Percentiles rank a stretch among this genome's conserved stretches.
These are phyloP conservation scores for Fusarium tanahbumbuense DNA, from an alignment of 2,329 filamentous ascomycete species.

Conservation along the genomic window DNA sequence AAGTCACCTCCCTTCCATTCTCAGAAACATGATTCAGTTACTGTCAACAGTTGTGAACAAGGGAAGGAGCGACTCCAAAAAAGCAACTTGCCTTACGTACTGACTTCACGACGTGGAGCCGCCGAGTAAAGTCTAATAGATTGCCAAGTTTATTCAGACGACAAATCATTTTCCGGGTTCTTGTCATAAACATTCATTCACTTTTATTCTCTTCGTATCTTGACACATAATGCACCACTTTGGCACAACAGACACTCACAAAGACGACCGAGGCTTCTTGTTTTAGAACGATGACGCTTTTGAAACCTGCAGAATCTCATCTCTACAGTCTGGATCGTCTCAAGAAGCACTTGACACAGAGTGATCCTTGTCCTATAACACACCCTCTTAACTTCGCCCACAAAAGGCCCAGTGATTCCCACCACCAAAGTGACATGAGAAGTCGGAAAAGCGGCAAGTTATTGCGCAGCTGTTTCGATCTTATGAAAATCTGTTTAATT, in stretches of 20 bases:
- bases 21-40: neutral
- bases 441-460: slow-evolving; percentile 24
- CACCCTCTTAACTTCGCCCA: slow-evolving; percentile 1
- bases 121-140: slow-evolving; percentile 2
- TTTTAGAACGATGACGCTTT: slow-evolving; percentile 19
- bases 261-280: slow-evolving; percentile 6
- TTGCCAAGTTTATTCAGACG: slow-evolving; percentile 8
- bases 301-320: slow-evolving; percentile 30
- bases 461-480: slow-evolving; percentile 1
- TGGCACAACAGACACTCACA: neutral
- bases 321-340: slow-evolving; percentile 33
- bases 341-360: slow-evolving; percentile 26
- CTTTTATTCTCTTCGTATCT: neutral
- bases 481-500: slow-evolving; percentile 1
- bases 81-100: neutral
- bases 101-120: neutral
- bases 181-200: neutral
- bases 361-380: slow-evolving; percentile 17
- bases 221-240: slow-evolving; percentile 2
- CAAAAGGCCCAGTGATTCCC: slow-evolving; percentile 7
- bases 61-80: slow-evolving; percentile 7
- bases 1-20: neutral
- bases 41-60: neutral
- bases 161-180: neutral
- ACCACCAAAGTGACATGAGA: slow-evolving; percentile 17